Conservation (phyloP, 106 monocot species). For the Xerophyta viscosa region DNA sequence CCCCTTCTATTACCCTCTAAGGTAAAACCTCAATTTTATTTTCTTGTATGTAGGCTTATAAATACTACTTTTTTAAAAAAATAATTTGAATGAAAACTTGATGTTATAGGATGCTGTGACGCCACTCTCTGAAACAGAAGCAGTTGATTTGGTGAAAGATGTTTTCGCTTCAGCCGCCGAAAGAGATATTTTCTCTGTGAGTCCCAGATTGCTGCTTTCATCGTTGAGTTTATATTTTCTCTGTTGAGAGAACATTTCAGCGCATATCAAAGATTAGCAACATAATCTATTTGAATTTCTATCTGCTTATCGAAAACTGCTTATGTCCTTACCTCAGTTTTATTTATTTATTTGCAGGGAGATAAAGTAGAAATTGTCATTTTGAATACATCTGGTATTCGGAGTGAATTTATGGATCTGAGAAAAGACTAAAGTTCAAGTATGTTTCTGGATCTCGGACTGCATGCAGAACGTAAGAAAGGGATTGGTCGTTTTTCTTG, state of each 20-base stretch:
- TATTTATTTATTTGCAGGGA: conserved; percentile 41
- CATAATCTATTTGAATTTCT: not conserved
- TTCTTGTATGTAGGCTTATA: not conserved
- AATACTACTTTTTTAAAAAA: no score
- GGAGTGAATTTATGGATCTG: conserved; percentile 67
- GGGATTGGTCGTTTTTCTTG: not conserved
- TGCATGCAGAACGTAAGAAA: not conserved
- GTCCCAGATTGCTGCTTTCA: not conserved
- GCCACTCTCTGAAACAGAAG: conserved; percentile 70
- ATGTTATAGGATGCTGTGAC: conserved; percentile 81
- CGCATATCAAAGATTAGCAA: no score
- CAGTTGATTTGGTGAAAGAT: conserved; percentile 92
- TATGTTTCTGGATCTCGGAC: not conserved
- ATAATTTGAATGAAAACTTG: not conserved
- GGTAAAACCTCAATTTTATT: not conserved
- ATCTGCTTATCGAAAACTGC: not conserved
- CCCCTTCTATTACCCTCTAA: conserved; percentile 82
- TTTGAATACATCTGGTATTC: conserved; percentile 67
- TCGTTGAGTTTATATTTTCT: not conserved
- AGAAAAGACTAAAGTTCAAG: conserved; percentile 52
- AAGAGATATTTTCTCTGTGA: conserved; percentile 92
- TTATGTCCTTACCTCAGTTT: not conserved
- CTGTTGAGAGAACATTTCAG: no score
- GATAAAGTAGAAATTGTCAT: conserved; percentile 83
- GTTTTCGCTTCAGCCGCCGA: conserved; percentile 96